Base-by-base conservation (phyloP, 441 rosid genomes). In the Gossypium gossypioides region DNA sequence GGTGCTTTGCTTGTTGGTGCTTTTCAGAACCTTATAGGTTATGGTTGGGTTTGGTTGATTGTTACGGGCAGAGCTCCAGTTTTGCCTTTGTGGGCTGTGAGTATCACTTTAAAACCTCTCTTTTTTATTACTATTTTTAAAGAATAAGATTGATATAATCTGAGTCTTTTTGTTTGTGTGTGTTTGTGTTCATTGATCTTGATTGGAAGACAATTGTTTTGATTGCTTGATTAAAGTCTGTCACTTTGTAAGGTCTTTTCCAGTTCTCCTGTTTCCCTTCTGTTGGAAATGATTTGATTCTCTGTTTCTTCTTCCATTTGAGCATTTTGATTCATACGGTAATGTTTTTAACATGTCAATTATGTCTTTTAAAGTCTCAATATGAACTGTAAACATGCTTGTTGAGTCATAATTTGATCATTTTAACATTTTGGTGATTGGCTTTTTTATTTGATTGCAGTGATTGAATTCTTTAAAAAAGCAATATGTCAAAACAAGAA, bases 11-110 rank as follows among this genome's bases (percentile, higher is more conserved):
- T 93, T 13, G 89, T 96, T 60, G 99, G 99, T 19, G 97, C 92
- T 68, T 27, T 96, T 56, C 99, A 89, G 84, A 96, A 91, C 68
- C 83, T 96, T 71, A 48, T 91, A 69, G 98, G 99, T 21, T 93
- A 93, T 68, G 97, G 99, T 0, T 89, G 92, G 92, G 93, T 96
- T 80, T 96, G 99, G 99, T 87, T 93, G 78, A 75, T 91, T 62
- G 89, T 88, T 55, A 89, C 96, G 6, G 89, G 93, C 1, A 80
- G 84, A 78, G 89, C 83, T 73, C 92, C 99, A 4, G 75, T 77
- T 80, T 77, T 93, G 65, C 99, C 98, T 73, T 64, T 93, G 73
- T 93, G 97, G 97, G 96, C 88, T 80, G 99, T 96, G 73, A 89
- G 99, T 89, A 69, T 70, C 44, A n/a, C 16, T 44, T 62, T 13